phyloP scores from a whole-genome alignment of 371 early-diverging fungal genomes.

The Syncephalastrum sp. region DNA sequence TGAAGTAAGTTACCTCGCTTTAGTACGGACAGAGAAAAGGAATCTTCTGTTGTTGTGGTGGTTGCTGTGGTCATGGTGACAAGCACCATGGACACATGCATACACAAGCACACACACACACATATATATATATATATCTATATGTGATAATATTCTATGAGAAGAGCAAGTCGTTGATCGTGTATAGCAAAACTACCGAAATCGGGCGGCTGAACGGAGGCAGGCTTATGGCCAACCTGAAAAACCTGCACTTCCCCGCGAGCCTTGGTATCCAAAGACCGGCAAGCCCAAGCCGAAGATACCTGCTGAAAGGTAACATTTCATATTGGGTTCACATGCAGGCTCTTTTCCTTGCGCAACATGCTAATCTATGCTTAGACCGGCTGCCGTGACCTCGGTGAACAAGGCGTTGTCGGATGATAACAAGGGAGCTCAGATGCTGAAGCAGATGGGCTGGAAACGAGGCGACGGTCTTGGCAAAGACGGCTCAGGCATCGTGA shows the following conservation, averaged over 20 bases:
- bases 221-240: conserved; percentile 62
- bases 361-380: background rate
- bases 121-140: no score
- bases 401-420: conserved; percentile 35
- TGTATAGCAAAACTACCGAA: conserved; percentile 53
- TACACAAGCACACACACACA: background rate
- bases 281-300: no score
- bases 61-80: no score
- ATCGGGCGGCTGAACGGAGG: conserved; percentile 69
- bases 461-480: conserved; percentile 46
- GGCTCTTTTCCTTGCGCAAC: no score
- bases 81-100: no score
- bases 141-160: no score
- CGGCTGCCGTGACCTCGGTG: conserved; percentile 22
- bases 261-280: background rate
- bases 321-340: no score
- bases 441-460: conserved; percentile 47
- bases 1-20: conserved; percentile 22
- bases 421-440: conserved; percentile 43
- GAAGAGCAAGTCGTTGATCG: background rate
- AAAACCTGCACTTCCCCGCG: conserved; percentile 1
- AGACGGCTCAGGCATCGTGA: conserved; percentile 38
- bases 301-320: no score
- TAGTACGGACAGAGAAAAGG: no score
- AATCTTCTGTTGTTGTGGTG: no score